These are phyloP conservation scores for Santalum album DNA, from an alignment of 164 flowering plant genomes.

Conservation along the genomic window DNA sequence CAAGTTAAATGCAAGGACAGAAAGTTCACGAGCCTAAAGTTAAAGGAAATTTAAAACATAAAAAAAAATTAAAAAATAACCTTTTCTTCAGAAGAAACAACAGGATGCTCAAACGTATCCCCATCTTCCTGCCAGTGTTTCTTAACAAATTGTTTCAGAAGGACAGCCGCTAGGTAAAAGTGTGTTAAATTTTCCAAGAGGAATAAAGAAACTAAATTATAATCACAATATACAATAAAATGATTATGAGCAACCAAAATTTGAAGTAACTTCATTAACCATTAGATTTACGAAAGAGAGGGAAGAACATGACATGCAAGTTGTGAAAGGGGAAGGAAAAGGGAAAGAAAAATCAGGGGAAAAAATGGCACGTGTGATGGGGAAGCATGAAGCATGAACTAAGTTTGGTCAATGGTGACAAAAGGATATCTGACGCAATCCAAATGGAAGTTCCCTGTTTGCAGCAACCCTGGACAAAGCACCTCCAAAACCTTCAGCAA, in stretches of 20 bases:
- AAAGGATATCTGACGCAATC: conserved; percentile 97
- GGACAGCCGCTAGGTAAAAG: conserved; percentile 79
- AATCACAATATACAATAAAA: too few relatives aligned
- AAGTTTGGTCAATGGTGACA: not conserved
- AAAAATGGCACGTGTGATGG: not conserved
- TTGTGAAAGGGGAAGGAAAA: too few relatives aligned
- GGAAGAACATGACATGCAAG: too few relatives aligned
- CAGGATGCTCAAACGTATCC: conserved; percentile 68
- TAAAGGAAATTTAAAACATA: not conserved
- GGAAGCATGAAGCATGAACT: not conserved
- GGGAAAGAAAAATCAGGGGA: not conserved
- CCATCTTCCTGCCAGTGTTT: conserved; percentile 94
- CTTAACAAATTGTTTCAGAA: conserved; percentile 80
- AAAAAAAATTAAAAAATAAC: conserved; percentile 19
- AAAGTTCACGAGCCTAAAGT: too few relatives aligned
- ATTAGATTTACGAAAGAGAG: too few relatives aligned
- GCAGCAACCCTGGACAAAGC: conserved; percentile 69
- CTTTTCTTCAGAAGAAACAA: conserved; percentile 72
- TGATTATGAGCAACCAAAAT: too few relatives aligned
- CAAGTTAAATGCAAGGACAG: too few relatives aligned
- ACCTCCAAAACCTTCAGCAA: conserved; percentile 72
- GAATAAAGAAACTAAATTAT: not conserved
- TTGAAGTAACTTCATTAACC: too few relatives aligned
- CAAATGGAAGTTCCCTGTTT: conserved; percentile 60
- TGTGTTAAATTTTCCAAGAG: conserved; percentile 43